These are phyloP conservation scores for Blastobotrys robertii DNA, from an alignment of 805 yeast genomes.

Conservation along the genomic window DNA sequence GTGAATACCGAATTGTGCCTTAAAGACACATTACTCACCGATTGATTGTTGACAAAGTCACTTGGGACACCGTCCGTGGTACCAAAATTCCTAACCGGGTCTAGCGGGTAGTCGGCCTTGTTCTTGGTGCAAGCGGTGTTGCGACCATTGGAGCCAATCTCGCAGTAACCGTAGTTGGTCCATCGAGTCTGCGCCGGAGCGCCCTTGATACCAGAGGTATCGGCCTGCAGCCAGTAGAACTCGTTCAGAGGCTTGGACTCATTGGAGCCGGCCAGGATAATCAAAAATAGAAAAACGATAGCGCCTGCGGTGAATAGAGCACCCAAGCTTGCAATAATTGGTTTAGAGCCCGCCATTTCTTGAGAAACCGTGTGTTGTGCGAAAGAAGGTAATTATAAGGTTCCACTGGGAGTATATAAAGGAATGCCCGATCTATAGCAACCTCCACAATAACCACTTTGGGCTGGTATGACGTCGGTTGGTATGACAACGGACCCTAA, in stretches of 20 bases:
- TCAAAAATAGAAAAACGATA: constrained; percentile 46
- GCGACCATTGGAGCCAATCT: constrained; percentile 35
- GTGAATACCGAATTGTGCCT: no score
- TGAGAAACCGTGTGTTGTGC: no score
- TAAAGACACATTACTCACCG: no score
- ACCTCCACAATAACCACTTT: no score
- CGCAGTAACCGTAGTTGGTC: constrained; percentile 68
- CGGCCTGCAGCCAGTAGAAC: constrained; percentile 76
- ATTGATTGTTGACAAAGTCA: constrained; percentile 37
- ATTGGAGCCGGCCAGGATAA: constrained; percentile 56
- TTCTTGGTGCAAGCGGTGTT: constrained; percentile 43
- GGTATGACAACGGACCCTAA: no score
- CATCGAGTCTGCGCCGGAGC: constrained; percentile 50
- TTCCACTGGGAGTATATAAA: no score
- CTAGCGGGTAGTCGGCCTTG: constrained; percentile 73
- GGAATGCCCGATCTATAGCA: no score
- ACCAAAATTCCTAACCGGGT: constrained; percentile 68
- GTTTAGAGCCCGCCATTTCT: no score
- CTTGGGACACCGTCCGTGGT: constrained; percentile 44
- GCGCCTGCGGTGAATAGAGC: constrained; percentile 27
- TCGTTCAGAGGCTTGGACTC: constrained; percentile 43
- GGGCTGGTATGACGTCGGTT: no score
- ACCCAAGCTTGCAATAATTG: not conserved
- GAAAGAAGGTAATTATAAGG: no score
- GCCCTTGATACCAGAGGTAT: constrained; percentile 44